Conservation (phyloP, 108 stramenopile species). For the Skeletonema menzelii region DNA sequence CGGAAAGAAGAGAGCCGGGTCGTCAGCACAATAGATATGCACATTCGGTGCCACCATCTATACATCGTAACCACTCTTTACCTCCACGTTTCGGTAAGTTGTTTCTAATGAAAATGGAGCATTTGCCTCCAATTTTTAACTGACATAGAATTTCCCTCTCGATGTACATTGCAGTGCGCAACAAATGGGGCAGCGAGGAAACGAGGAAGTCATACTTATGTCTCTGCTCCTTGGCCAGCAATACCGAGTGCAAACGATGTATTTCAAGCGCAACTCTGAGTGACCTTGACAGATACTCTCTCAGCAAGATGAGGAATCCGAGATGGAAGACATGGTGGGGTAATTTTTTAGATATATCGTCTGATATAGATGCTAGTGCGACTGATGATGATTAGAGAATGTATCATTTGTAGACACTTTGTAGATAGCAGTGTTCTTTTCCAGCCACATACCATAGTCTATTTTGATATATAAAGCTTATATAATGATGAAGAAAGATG, state of each 20-base stretch:
- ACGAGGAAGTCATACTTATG: slow-evolving; percentile 23
- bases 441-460: too few species aligned
- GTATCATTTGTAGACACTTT: neutral
- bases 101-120: neutral
- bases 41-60: neutral
- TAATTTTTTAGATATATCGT: slow-evolving; percentile 22
- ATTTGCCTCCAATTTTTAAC: neutral
- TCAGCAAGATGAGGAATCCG: neutral
- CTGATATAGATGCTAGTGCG: neutral
- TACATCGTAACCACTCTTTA: neutral
- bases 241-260: neutral
- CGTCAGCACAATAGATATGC: neutral
- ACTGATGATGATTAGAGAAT: slow-evolving; percentile 3
- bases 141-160: neutral
- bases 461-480: neutral
- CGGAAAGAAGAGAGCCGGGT: neutral
- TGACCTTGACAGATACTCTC: neutral
- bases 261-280: slow-evolving; percentile 3
- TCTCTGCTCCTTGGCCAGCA: slow-evolving; percentile 2
- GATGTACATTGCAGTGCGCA: slow-evolving; percentile 14
- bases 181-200: slow-evolving; percentile 24
- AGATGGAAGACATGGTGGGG: slow-evolving; percentile 26
- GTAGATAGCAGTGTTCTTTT: neutral
- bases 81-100: neutral
- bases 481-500: neutral